A percentile compares a stretch with the other conserved stretches of the same genome.
Conservation (phyloP, 495 filamentous ascomycete genomes). For the Evansstolkia leycettana region DNA sequence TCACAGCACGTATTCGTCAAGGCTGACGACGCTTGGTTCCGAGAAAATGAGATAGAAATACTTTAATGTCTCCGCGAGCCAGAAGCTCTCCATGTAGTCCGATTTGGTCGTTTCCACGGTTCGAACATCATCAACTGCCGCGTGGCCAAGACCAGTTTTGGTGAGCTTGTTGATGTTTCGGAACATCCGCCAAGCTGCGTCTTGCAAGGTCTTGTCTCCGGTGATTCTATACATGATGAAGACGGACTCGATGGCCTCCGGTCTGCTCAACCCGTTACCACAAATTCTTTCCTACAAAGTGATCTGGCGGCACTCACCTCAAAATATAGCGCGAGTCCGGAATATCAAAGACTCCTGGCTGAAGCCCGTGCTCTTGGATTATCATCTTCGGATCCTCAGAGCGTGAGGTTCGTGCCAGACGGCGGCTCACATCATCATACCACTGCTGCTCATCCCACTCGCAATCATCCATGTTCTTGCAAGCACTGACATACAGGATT, state of each 20-base stretch:
- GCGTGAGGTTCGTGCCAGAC: conserved; percentile 6
- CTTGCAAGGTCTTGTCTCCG: conserved; percentile 50
- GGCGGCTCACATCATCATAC: conserved; percentile 24
- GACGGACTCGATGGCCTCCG: conserved; percentile 60
- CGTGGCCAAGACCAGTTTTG: conserved; percentile 43
- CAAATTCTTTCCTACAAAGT: no score
- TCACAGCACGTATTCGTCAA: conserved; percentile 58
- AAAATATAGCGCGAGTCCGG: conserved; percentile 55
- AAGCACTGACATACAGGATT: conserved; percentile 38
- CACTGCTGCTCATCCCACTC: conserved; percentile 43
- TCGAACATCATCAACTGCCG: conserved; percentile 47
- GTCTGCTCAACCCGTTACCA: conserved; percentile 16
- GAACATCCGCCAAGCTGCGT: conserved; percentile 72
- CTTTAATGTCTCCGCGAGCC: conserved; percentile 74
- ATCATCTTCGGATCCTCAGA: conserved; percentile 18
- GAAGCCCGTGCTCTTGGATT: conserved; percentile 34
- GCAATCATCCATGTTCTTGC: conserved; percentile 32
- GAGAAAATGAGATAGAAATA: conserved; percentile 89
- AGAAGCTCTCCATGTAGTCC: conserved; percentile 46
- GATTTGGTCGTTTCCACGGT: conserved; percentile 15
- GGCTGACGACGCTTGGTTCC: conserved; percentile 50
- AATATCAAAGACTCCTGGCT: conserved; percentile 46
- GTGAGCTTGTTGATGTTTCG: conserved; percentile 47
- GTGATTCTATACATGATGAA: conserved; percentile 70
- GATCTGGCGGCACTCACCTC: conserved; percentile 26